Conservation (phyloP, 176 grass and related monocot species). For the Eleusine indica region DNA sequence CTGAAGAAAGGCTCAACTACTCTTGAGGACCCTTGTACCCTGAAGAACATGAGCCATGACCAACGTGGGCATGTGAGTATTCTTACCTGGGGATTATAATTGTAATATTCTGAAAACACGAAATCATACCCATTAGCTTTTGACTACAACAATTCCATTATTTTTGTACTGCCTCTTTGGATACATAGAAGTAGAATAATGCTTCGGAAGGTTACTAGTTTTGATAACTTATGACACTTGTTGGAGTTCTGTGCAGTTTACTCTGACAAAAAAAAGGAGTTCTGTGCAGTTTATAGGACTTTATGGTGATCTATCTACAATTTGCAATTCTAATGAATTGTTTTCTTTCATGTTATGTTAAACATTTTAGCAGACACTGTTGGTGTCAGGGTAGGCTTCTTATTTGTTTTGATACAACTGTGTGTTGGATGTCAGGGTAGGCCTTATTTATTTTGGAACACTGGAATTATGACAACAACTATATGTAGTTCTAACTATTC, state of each 20-base stretch:
- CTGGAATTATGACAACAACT: conserved; percentile 11
- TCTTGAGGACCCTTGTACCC: conserved; percentile 24
- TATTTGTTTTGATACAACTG: not conserved
- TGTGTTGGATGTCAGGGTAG: not conserved
- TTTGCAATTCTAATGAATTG: not conserved
- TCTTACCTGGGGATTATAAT: not conserved
- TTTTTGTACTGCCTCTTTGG: not conserved
- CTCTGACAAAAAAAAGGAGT: too few species aligned
- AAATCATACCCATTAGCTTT: not conserved
- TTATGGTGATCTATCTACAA: not conserved
- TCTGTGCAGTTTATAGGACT: not conserved
- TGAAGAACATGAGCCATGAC: conserved; percentile 31
- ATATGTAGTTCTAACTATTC: not conserved
- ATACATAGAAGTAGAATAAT: not conserved
- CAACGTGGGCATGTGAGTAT: conserved; percentile 12
- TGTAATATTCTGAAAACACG: not conserved
- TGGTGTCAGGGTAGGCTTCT: not conserved
- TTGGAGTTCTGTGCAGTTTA: not conserved
- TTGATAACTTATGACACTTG: not conserved
- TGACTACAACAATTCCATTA: not conserved
- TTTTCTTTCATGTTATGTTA: not conserved
- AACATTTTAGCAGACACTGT: not conserved
- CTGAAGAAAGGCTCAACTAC: conserved; percentile 31
- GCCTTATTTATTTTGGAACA: not conserved
- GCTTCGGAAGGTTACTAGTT: not conserved